Conservation (phyloP, 129 eudicot species). For the Oenanthe sinensis region DNA sequence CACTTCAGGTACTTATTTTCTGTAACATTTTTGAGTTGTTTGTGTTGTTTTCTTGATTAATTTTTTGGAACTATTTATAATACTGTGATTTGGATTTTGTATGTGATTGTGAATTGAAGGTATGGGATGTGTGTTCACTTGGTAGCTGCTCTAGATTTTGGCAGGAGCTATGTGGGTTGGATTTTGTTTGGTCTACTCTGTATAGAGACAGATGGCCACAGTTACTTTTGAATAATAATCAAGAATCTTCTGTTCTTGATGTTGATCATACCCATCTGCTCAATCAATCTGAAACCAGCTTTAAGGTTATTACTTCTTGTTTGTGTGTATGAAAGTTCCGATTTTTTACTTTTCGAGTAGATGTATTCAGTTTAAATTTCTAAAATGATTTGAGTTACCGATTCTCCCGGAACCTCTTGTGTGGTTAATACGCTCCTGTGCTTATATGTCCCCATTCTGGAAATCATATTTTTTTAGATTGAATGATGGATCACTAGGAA, state of each 20-base stretch:
- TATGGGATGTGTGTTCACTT: conserved; percentile 65
- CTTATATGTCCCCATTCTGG: too few species aligned
- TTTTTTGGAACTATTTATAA: not conserved
- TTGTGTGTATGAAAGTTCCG: not conserved
- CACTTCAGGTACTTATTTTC: conserved; percentile 46
- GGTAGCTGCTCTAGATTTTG: conserved; percentile 76
- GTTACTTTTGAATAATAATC: conserved; percentile 21
- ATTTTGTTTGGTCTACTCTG: conserved; percentile 72
- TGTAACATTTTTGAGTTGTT: not conserved
- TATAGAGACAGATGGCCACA: conserved; percentile 72
- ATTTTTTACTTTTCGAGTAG: not conserved
- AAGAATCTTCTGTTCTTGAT: conserved; percentile 26
- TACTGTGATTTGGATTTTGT: conserved; percentile 10
- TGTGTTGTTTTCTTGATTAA: not conserved
- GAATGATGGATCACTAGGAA: too few species aligned
- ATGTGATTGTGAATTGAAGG: conserved; percentile 27
- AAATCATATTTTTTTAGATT: too few species aligned
- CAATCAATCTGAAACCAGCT: conserved; percentile 30
- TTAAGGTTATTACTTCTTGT: conserved; percentile 25
- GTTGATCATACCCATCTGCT: conserved; percentile 27
- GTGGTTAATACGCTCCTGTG: too few species aligned
- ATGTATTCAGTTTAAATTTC: not conserved
- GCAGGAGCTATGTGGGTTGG: conserved; percentile 82
- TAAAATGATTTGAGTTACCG: not conserved
- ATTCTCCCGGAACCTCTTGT: not conserved